phyloP scores from a whole-genome alignment of 2,329 filamentous ascomycete genomes.

The Domatiomyces globalis region DNA sequence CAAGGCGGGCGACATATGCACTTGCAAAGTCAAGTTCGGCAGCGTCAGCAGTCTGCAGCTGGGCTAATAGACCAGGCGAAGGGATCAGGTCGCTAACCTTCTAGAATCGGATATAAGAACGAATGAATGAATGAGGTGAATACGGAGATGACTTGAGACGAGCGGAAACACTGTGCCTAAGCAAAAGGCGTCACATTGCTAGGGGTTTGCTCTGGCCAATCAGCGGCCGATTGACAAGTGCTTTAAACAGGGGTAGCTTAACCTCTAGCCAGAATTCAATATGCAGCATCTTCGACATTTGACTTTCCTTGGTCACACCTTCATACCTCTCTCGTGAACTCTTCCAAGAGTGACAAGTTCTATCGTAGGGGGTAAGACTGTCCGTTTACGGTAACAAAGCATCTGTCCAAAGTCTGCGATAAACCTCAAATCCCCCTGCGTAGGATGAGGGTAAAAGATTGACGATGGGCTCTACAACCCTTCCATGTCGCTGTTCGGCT shows the following conservation, averaged over 20 bases:
- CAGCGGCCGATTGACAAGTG: neutral
- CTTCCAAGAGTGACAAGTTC: neutral
- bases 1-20: neutral
- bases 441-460: neutral
- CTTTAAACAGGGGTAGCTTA: too few relatives aligned
- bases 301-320: neutral
- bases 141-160: too few relatives aligned
- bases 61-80: too few relatives aligned
- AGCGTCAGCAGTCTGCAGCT: too few relatives aligned
- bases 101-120: too few relatives aligned
- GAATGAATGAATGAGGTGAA: too few relatives aligned
- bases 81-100: too few relatives aligned
- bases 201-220: neutral
- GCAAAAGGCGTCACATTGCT: too few relatives aligned
- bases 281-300: neutral
- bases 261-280: too few relatives aligned
- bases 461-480: neutral
- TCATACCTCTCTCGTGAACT: too few relatives aligned
- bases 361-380: neutral
- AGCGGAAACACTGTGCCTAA: too few relatives aligned
- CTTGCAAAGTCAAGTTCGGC: neutral
- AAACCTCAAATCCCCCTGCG: neutral
- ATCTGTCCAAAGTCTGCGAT: too few relatives aligned
- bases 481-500: neutral
- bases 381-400: neutral